These are phyloP conservation scores for Didymella pinodella DNA, from an alignment of 2,329 filamentous ascomycete genomes.

Conservation along the genomic window DNA sequence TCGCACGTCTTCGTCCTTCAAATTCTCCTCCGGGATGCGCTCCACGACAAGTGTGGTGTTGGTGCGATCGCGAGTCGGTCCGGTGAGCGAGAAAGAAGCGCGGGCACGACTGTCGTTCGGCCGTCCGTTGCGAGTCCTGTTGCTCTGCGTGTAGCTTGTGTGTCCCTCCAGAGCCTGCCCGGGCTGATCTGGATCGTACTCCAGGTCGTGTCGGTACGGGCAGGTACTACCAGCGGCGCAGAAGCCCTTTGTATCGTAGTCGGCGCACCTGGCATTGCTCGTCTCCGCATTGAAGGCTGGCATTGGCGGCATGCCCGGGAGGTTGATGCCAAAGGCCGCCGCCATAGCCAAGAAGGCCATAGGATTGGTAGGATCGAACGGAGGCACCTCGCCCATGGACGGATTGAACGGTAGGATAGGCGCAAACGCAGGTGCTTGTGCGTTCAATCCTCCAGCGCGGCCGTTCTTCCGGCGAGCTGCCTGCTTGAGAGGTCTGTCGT, in stretches of 20 bases:
- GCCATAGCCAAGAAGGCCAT: constrained; percentile 71
- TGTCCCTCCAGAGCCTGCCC: constrained; percentile 30
- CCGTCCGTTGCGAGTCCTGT: background rate
- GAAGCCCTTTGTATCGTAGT: constrained; percentile 77
- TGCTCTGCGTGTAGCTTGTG: background rate
- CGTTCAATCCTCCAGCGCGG: constrained; percentile 14
- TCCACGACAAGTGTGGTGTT: constrained; percentile 78
- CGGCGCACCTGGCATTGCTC: constrained; percentile 65
- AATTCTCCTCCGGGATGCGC: constrained; percentile 76
- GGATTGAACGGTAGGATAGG: constrained; percentile 21
- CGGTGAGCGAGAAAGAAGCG: constrained; percentile 70
- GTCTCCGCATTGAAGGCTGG: constrained; percentile 34
- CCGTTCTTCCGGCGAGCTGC: constrained; percentile 59
- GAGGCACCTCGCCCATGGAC: constrained; percentile 49
- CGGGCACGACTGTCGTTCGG: constrained; percentile 37
- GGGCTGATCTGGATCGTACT: constrained; percentile 68
- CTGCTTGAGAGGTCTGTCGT: constrained; percentile 62
- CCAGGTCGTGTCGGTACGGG: constrained; percentile 71
- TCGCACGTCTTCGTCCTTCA: constrained; percentile 70
- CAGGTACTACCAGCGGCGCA: constrained; percentile 73
- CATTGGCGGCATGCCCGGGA: constrained; percentile 51
- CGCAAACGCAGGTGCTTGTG: constrained; percentile 22
- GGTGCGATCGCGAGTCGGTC: constrained; percentile 67
- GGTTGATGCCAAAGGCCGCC: constrained; percentile 53
- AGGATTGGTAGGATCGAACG: constrained; percentile 67